Evolutionary conservation across 352 stramenopile genomes (phyloP), one percentile per base, ranked within the genome.

Genomic region (Ophiocytium majus): DNA sequence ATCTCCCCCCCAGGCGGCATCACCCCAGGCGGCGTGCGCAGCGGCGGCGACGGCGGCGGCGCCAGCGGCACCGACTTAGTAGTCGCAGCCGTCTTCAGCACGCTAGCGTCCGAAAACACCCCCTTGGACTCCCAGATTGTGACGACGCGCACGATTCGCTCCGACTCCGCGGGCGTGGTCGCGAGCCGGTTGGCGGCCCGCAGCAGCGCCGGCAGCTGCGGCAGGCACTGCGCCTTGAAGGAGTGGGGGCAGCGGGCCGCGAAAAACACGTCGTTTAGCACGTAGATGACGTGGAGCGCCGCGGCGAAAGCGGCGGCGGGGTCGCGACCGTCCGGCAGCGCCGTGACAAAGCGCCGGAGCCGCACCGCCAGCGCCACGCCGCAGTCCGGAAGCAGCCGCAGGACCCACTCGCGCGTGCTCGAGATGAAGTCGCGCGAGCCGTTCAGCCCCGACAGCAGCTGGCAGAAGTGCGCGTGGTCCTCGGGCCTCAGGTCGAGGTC

Each of bases 191-290:
- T 17, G 5, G 66, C 32, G 5, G 32, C 35, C 5, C 35, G 32
- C 35, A 78, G 35, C 35, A 78, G 5, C 32, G 32, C 32, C 5
- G 66, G 66, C 35, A 78, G 35, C 66, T 78, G 66, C 66, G 32
- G 66, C 35, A 78, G 66, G 66, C 66, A 78, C 32, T 78, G 32
- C 35, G 66, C 14, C 66, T 78, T 78, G 35, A 78, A 78, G 35
- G 66, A 78, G 5, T 78, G 66, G 5, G 66, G 66, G 35, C 66
- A 78, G 5, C 5, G 5, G 5, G 66, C 32, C 5, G 66, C 5
- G 35, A 78, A 78, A 17, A 78, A 78, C 5, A 78, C 66, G 35
- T 78, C 66, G 35, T 78, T 78, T 5, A 78, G 66, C 5, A 78
- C 14, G 35, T 78, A 78, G 32, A 78, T 78, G 32, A 78, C 35